Percentiles rank a stretch among this genome's conserved stretches.
phyloP scores from a whole-genome alignment of 768 basidiomycete genomes.

The Russula brevipes region DNA sequence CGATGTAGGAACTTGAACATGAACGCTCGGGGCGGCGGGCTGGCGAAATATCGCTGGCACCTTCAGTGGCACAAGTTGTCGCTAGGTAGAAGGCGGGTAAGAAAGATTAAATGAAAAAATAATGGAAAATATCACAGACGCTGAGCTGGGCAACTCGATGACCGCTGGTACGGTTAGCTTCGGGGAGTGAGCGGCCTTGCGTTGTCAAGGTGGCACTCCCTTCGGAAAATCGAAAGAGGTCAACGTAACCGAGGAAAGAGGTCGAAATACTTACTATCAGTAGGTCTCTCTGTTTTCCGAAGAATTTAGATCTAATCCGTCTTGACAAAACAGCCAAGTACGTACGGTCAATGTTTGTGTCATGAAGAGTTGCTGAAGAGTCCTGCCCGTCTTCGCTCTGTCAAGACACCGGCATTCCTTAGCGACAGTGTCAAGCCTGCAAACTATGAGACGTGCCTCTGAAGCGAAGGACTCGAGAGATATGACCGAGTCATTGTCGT shows the following conservation, averaged over 20 bases:
- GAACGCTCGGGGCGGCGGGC: neutral
- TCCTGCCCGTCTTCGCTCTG: conserved; percentile 1
- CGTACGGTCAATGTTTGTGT: neutral
- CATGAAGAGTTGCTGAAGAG: neutral
- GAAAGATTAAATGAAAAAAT: neutral
- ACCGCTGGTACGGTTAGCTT: neutral
- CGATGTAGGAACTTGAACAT: neutral
- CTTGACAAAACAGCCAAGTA: neutral
- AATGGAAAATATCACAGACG: neutral
- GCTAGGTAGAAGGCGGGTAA: neutral
- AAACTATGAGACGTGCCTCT: conserved; percentile 1
- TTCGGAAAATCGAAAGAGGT: neutral
- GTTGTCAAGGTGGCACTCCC: neutral
- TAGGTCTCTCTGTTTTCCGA: neutral
- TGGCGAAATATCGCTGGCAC: neutral
- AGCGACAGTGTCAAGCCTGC: neutral
- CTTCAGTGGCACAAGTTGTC: neutral
- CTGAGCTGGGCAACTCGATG: neutral
- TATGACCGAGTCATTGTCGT: conserved; percentile 2
- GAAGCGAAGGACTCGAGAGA: conserved; percentile 12
- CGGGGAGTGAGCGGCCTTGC: neutral
- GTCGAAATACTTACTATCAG: neutral
- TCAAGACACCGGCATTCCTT: neutral
- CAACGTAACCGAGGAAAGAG: neutral
- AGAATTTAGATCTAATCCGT: neutral